Base-by-base conservation (phyloP, 2,329 filamentous ascomycete species). In the Didymella sp. region DNA sequence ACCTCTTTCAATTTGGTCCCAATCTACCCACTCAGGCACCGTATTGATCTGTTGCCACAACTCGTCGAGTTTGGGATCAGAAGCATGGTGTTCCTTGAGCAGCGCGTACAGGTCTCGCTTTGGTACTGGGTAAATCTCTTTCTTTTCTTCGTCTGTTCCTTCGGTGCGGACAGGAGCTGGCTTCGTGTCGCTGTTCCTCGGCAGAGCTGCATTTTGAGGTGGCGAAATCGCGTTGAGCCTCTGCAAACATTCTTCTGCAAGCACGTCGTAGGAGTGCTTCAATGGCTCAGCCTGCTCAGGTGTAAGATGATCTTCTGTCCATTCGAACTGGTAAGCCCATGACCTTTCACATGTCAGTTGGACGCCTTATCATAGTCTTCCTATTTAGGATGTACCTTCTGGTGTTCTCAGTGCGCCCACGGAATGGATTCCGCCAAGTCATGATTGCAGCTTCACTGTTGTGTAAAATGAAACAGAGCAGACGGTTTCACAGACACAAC, bases 1-100 rank as follows among this genome's bases (percentile, higher is more conserved):
- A 0, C 90, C 90, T 67, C 90, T 81, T 57, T 82, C 80, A 53
- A 94, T 88, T 69, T 92, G 89, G 2, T 83, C 83, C 89, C 89
- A 93, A 70, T 92, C 86, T 2, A 93, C 90, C 89, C 89, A 93
- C 0, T 84, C 79, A 0, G 90, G 90, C 4, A 91, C 76, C 0
- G 82, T 86, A 55, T 86, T 88, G 53, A 89, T 80, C 68, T 92
- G 81, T 0, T 76, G 72, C 90, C 89, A 93, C 8, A 94, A 77
- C 51, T 82, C 65, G 7, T 73, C 67, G 21, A 87, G 76, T 35
- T 84, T 82, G 22, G 82, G 77, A 64, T 93, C 84, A 6, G 80
- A 77, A 2, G 76, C 71, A 9, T 81, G 79, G 71, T 92, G 80
- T 6, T 88, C 80, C 64, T 80, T 76, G 1, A 94, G 75, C 8